Base-by-base conservation (phyloP, 257 asterid species). In the Salvia splendens region DNA sequence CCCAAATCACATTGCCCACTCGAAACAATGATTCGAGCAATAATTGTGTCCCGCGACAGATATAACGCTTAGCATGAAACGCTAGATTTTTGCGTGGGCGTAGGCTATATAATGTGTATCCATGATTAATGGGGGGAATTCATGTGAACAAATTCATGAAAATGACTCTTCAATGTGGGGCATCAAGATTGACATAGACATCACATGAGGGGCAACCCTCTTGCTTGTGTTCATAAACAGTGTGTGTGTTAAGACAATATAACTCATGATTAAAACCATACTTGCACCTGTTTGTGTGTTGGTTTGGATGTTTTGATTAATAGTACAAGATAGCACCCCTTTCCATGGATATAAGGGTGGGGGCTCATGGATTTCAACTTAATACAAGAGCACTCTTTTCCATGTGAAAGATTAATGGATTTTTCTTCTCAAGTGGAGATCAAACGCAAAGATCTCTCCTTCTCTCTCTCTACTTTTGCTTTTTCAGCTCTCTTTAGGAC, bases 401-500 rank as follows among this genome's bases (percentile, higher is more conserved):
- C 84, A 84, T 81, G 91, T 70, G 82, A 65, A 50, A 64, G 74
- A 73, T 70, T 24, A 51, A 73, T 67, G 72, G 70, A 24, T 73
- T 70, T 73, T 55, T 67, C 55, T 69, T 67, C 73, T 48, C 73
- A 80, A 84, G 94, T 85, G 88, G 88, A 81, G 85, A 90, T 84
- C 77, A 81, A 89, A 87, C 82, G 91, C 88, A 82, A 80, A 68
- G 55, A 70, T 75, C 20, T 72, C 57, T 73, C 68, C 8, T 67
- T 72, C 12, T 55, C 20, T 55, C 42, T 20, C 41, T 75, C 15
- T 73, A 71, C 91, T 87, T 85, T 86, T 72, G 65, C 89, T 85
- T 83, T 76, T 77, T 77, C 51, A 83, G 87, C 81, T 76, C 86
- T 69, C 91, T 84, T 84, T 84, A 85, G 82, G 94, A 86, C 58